These are phyloP conservation scores for Candida qinlingensis DNA, from an alignment of 805 yeast genomes.

Conservation along the genomic window DNA sequence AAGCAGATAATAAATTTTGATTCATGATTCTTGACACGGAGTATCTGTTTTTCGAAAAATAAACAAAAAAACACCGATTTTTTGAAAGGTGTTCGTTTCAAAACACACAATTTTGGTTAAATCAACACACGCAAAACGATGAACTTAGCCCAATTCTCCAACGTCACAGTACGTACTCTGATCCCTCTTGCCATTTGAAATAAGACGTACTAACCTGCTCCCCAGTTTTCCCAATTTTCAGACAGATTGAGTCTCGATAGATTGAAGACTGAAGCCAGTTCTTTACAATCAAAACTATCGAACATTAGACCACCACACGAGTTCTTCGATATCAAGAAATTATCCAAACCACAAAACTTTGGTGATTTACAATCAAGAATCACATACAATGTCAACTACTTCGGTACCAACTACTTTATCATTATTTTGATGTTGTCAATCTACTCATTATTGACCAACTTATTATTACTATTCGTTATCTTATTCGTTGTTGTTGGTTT, in stretches of 20 bases:
- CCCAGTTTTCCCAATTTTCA: constrained; percentile 36
- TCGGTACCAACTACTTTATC: constrained; percentile 77
- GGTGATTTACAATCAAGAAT: constrained; percentile 88
- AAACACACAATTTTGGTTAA: neutral
- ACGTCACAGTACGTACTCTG: constrained; percentile 32
- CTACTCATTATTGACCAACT: constrained; percentile 84
- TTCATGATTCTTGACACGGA: too few species aligned
- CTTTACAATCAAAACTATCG: constrained; percentile 59
- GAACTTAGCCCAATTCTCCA: constrained; percentile 34
- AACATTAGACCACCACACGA: constrained; percentile 87
- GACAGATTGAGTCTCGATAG: constrained; percentile 48
- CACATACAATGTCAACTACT: constrained; percentile 79
- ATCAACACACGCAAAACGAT: constrained; percentile 14
- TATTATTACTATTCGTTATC: constrained; percentile 78
- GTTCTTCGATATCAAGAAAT: constrained; percentile 83
- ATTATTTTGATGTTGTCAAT: constrained; percentile 68
- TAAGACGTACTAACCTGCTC: neutral
- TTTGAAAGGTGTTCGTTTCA: neutral
- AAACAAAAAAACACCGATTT: neutral
- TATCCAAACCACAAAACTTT: constrained; percentile 87
- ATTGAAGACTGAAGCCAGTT: constrained; percentile 41
- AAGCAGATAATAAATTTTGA: too few species aligned
- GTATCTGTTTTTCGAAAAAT: neutral
- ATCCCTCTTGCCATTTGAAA: too few species aligned
- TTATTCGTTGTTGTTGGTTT: constrained; percentile 68